These are phyloP conservation scores for Trametes cingulata DNA, from an alignment of 768 basidiomycete genomes.

Conservation along the genomic window DNA sequence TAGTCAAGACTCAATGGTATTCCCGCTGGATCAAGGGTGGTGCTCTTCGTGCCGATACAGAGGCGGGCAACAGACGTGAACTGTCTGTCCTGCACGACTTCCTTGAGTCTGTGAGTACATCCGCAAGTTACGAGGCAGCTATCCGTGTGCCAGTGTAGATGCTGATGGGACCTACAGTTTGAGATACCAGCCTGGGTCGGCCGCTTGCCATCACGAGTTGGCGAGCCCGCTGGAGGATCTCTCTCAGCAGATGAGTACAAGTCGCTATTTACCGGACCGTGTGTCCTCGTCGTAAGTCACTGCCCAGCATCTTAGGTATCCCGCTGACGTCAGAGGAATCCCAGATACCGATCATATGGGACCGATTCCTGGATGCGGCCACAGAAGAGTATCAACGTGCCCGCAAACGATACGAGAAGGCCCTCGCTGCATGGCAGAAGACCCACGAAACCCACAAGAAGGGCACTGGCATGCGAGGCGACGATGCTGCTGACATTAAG, in stretches of 20 bases:
- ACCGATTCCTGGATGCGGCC: no score
- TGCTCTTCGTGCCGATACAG: not conserved
- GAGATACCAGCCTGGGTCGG: not conserved
- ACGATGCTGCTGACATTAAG: no score
- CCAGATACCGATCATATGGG: not conserved
- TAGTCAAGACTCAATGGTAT: slow-evolving; percentile 2
- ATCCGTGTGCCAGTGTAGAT: not conserved
- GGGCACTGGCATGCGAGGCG: no score
- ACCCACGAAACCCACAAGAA: no score
- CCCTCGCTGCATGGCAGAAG: no score
- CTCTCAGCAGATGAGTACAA: not conserved
- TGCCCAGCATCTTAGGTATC: not conserved
- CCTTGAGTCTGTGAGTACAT: not conserved
- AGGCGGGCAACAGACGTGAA: not conserved
- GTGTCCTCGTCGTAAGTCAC: not conserved
- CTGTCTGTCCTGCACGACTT: not conserved
- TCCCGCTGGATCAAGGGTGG: not conserved
- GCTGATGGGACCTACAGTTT: not conserved
- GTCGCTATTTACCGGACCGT: not conserved
- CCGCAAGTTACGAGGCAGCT: no score
- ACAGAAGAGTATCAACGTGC: no score
- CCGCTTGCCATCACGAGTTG: not conserved
- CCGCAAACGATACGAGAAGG: no score
- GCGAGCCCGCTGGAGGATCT: not conserved
- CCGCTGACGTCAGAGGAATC: not conserved